Conservation (phyloP, 2,329 filamentous ascomycete species). For the Fusarium sambucinum region DNA sequence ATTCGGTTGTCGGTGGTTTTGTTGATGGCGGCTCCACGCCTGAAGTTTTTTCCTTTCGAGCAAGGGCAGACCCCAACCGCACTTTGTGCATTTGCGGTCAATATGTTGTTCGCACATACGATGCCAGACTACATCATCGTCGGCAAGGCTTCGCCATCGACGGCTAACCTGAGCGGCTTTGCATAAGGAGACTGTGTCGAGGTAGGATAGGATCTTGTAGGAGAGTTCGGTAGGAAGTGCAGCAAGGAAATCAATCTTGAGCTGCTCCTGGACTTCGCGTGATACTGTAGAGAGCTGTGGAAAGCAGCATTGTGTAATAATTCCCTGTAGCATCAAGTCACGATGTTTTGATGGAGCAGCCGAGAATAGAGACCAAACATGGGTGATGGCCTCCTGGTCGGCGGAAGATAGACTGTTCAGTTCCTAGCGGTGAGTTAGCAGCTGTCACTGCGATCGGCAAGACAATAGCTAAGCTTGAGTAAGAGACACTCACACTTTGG, state of each 20-base stretch:
- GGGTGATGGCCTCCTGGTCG: conserved; percentile 95
- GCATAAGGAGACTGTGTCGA: conserved; percentile 94
- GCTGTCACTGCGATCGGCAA: background rate
- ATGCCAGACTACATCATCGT: conserved; percentile 97
- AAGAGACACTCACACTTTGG: conserved; percentile 74
- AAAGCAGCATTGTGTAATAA: conserved; percentile 97
- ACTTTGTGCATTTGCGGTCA: conserved; percentile 92
- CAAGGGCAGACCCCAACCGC: conserved; percentile 92
- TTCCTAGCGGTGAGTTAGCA: conserved; percentile 64
- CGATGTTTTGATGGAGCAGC: conserved; percentile 93
- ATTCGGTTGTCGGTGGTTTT: conserved; percentile 62
- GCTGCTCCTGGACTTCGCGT: conserved; percentile 89
- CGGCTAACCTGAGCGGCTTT: conserved; percentile 95
- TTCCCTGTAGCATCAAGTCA: conserved; percentile 95
- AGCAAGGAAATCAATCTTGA: conserved; percentile 96
- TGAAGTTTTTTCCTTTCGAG: conserved; percentile 89
- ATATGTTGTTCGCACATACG: conserved; percentile 99
- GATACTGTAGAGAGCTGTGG: conserved; percentile 95
- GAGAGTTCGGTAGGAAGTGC: conserved; percentile 91
- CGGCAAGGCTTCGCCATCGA: conserved; percentile 89
- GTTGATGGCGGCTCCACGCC: conserved; percentile 87
- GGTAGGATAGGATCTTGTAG: conserved; percentile 91
- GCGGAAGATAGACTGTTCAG: conserved; percentile 83
- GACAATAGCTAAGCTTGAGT: background rate
- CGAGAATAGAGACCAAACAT: conserved; percentile 98